These are phyloP conservation scores for Leccinum uliginosum DNA, from an alignment of 768 basidiomycete genomes.

Conservation along the genomic window DNA sequence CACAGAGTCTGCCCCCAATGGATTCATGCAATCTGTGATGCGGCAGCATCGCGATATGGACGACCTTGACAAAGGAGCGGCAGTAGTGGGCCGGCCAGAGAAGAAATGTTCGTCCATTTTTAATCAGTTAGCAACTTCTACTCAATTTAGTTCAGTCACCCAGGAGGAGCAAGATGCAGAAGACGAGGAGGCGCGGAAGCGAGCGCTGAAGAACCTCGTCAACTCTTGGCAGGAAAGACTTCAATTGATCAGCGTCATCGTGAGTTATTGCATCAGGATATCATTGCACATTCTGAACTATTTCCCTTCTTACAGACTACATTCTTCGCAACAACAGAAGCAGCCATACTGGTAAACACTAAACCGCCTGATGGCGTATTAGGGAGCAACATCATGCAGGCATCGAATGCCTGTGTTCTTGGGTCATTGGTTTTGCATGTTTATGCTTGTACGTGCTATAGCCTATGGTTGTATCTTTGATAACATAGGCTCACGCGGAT, in stretches of 20 bases:
- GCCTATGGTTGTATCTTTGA: neutral
- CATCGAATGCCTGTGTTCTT: constrained; percentile 44
- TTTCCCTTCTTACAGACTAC: constrained; percentile 41
- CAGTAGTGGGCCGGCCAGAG: neutral
- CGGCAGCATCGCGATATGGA: neutral
- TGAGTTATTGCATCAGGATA: constrained; percentile 24
- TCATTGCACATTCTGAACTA: neutral
- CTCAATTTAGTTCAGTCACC: constrained; percentile 29
- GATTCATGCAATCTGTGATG: constrained; percentile 23
- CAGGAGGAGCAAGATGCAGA: constrained; percentile 47
- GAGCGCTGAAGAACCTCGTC: constrained; percentile 46
- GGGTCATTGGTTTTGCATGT: constrained; percentile 52
- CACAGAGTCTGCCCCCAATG: constrained; percentile 15
- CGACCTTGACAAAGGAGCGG: constrained; percentile 13
- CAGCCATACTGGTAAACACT: constrained; percentile 45
- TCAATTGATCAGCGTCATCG: constrained; percentile 57
- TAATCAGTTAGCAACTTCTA: neutral
- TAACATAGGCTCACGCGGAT: neutral
- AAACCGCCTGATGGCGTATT: constrained; percentile 26
- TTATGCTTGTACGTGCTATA: constrained; percentile 40
- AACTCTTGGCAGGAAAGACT: constrained; percentile 61
- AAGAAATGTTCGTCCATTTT: constrained; percentile 18
- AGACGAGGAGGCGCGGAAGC: constrained; percentile 43
- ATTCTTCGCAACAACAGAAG: constrained; percentile 58
- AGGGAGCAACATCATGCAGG: constrained; percentile 17